Base-by-base conservation (phyloP, 106 monocot genomes). In the Iris macrosiphon region DNA sequence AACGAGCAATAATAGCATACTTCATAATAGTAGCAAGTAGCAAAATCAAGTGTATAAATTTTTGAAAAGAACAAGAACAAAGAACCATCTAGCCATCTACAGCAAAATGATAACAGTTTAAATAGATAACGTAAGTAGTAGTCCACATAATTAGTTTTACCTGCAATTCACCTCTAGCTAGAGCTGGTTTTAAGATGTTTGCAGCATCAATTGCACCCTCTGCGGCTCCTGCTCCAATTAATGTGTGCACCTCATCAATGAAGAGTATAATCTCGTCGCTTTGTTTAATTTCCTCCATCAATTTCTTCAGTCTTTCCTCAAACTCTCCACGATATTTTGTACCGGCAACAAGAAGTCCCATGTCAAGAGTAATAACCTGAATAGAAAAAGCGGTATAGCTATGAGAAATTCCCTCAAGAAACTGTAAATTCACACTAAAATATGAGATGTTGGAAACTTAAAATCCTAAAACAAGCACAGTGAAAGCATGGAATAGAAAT, bases 281-380 rank as follows among this genome's bases (percentile, higher is more conserved):
- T 58, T 67, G 67, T 58, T 67, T 67, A 30, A 67, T 49, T 67
- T 67, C 67, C 29, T 67, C 67, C 67, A 67, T 67, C 25, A 67
- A 20, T 40, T 67, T 67, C 67, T 67, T 67, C 17, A 67, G 49
- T 16, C 67, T 67, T 58, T 67, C 67, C 30, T 67, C 67, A 31
- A 67, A 67, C 49, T 67, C 67, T 58, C 67, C 67, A 67, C 67
- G 67, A 49, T 67, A 67, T 58, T 67, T 67, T 58, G 67, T 67
- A 49, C 67, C 67, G 15, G 67, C 67, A 57, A 67, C 67, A 30
- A 67, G 67, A 49, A 67, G 67, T 11, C 67, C 67, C 67, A 57
- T 67, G 40, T 67, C 67, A 58, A 67, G 67, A 3, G 67, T 67
- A 35, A 67, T 67, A 11, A 67, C 67, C 67, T 67, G 23, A 45